phyloP scores from a whole-genome alignment of 2,329 filamentous ascomycete genomes.

The Aspergillus costaricaensis region DNA sequence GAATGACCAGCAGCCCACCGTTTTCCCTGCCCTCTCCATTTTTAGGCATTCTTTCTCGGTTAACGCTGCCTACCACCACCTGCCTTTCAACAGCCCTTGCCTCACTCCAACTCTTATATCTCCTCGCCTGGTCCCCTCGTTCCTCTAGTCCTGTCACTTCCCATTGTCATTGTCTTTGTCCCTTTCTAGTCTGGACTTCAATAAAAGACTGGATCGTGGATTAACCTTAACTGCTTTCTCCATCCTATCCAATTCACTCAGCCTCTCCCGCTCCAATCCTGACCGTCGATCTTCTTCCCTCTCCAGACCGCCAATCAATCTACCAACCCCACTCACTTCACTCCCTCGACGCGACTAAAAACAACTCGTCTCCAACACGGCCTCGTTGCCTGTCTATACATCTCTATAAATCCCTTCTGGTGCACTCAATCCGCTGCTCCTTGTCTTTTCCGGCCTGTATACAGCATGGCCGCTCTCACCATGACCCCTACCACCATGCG shows the following conservation, averaged over 20 bases:
- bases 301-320: conserved; percentile 25
- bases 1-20: background rate
- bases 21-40: conserved; percentile 6
- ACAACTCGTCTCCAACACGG: conserved; percentile 18
- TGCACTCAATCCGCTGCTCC: background rate
- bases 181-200: background rate
- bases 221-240: background rate
- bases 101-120: conserved; percentile 14
- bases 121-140: conserved; percentile 11
- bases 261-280: conserved; percentile 3
- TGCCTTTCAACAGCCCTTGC: conserved; percentile 7
- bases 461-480: conserved; percentile 37
- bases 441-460: background rate
- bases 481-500: conserved; percentile 37
- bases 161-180: background rate
- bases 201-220: background rate
- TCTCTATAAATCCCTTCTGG: background rate
- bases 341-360: conserved; percentile 25
- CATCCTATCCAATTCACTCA: background rate
- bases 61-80: conserved; percentile 7
- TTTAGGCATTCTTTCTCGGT: conserved; percentile 15
- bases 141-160: conserved; percentile 2
- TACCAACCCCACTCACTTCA: conserved; percentile 34
- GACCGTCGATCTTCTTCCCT: conserved; percentile 11
- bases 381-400: background rate